phyloP scores from a whole-genome alignment of 768 basidiomycete species.

The Xerocomus spinulosus region DNA sequence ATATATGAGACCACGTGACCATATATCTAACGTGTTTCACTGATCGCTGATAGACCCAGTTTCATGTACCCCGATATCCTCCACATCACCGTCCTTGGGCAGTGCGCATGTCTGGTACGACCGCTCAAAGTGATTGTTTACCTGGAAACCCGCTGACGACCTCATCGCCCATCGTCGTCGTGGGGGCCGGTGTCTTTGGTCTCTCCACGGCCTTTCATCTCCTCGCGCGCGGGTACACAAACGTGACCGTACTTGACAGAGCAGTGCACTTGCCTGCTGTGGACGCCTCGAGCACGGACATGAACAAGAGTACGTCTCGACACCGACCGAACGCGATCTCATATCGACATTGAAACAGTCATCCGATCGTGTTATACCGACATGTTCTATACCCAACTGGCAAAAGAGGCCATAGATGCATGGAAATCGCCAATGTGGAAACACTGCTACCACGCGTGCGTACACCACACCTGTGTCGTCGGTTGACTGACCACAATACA shows the following conservation, averaged over 20 bases:
- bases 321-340: too few species aligned
- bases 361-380: slow-evolving; percentile 73
- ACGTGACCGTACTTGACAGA: slow-evolving; percentile 75
- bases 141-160: slow-evolving; percentile 1
- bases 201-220: slow-evolving; percentile 82
- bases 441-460: slow-evolving; percentile 78
- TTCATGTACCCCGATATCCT: neutral
- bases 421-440: slow-evolving; percentile 75
- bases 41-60: neutral
- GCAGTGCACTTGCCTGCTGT: slow-evolving; percentile 66
- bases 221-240: slow-evolving; percentile 58
- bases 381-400: slow-evolving; percentile 61
- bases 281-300: slow-evolving; percentile 69
- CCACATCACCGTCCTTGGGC: neutral
- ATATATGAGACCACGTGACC: too few species aligned
- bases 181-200: slow-evolving; percentile 85
- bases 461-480: neutral
- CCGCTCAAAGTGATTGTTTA: neutral
- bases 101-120: slow-evolving; percentile 4
- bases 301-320: slow-evolving; percentile 34
- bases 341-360: slow-evolving; percentile 53
- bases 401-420: slow-evolving; percentile 66
- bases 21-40: neutral
- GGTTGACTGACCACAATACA: too few species aligned
- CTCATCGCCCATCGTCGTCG: slow-evolving; percentile 43